Percentiles rank a stretch among this genome's conserved stretches.
phyloP scores from a whole-genome alignment of 2,329 filamentous ascomycete species.

The Aspergillus puulaauensis region DNA sequence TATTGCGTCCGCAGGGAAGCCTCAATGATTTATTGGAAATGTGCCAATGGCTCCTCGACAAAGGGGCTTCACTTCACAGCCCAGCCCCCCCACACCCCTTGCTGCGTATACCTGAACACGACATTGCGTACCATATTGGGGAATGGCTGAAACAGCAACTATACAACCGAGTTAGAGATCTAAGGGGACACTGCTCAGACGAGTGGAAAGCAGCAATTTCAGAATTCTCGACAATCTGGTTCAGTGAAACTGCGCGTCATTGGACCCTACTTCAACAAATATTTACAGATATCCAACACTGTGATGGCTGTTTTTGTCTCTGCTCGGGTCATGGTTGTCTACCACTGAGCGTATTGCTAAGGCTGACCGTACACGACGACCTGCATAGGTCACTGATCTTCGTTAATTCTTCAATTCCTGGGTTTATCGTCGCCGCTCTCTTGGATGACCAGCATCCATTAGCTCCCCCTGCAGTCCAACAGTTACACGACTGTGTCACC shows the following conservation, averaged over 20 bases:
- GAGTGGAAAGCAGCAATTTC: background rate
- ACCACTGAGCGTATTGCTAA: background rate
- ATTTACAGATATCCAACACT: background rate
- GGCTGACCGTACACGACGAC: rapidly evolving
- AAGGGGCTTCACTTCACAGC: no score
- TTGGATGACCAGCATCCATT: background rate
- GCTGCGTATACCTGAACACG: no score
- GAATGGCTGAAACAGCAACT: rapidly evolving
- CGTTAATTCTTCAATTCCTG: no score
- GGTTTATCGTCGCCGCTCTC: background rate
- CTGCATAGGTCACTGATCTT: rapidly evolving
- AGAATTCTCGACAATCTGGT: rapidly evolving
- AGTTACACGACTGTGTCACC: background rate
- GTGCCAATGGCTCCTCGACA: no score
- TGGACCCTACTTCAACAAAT: background rate
- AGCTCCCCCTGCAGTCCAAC: background rate
- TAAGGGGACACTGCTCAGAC: background rate
- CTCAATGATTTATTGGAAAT: no score
- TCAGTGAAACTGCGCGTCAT: rapidly evolving
- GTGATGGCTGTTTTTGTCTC: background rate
- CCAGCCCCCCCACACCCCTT: rapidly evolving
- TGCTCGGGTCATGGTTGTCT: background rate
- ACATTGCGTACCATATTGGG: no score
- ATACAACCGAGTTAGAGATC: rapidly evolving
- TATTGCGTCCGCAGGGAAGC: no score